Percentiles rank a stretch among this genome's conserved stretches.
phyloP scores from a whole-genome alignment of 2,329 filamentous ascomycete species.

The Arthrinium phaeospermum region DNA sequence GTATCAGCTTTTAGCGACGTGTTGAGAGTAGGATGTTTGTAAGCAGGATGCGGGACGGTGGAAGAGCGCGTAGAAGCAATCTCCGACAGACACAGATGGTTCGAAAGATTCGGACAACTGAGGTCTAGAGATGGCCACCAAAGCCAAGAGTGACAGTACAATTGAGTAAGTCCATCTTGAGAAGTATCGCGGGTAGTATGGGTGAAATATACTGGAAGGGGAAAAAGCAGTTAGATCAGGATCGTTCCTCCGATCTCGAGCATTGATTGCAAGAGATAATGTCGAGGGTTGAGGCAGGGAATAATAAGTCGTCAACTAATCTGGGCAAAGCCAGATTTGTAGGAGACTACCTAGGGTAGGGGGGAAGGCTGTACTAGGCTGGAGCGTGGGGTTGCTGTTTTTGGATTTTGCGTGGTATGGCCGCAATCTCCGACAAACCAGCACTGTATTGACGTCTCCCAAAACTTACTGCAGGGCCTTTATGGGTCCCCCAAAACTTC shows the following conservation, averaged over 20 bases:
- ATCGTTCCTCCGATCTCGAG: background rate
- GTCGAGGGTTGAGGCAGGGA: slow-evolving; percentile 9
- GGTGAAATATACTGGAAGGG: background rate
- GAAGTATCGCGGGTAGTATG: background rate
- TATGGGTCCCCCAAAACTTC: background rate
- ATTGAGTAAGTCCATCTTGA: slow-evolving; percentile 24
- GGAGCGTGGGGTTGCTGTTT: slow-evolving; percentile 12
- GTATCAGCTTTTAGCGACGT: background rate
- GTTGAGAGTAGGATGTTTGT: background rate
- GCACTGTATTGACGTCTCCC: slow-evolving; percentile 8
- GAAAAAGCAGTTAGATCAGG: background rate
- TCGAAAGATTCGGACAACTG: background rate
- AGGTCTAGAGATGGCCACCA: slow-evolving; percentile 23
- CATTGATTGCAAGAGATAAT: background rate
- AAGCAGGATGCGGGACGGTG: background rate
- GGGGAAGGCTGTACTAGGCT: slow-evolving; percentile 6
- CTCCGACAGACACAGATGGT: background rate
- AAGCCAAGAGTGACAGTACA: slow-evolving; percentile 18
- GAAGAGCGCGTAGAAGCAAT: background rate
- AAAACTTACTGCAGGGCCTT: background rate
- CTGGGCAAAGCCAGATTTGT: slow-evolving; percentile 16
- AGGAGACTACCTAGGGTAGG: slow-evolving; percentile 9
- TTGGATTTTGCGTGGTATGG: slow-evolving; percentile 3
- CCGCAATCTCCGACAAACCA: slow-evolving; percentile 16
- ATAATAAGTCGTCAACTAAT: slow-evolving; percentile 9